Conservation (phyloP, 768 basidiomycete species). For the Naematelia aurantialba region DNA sequence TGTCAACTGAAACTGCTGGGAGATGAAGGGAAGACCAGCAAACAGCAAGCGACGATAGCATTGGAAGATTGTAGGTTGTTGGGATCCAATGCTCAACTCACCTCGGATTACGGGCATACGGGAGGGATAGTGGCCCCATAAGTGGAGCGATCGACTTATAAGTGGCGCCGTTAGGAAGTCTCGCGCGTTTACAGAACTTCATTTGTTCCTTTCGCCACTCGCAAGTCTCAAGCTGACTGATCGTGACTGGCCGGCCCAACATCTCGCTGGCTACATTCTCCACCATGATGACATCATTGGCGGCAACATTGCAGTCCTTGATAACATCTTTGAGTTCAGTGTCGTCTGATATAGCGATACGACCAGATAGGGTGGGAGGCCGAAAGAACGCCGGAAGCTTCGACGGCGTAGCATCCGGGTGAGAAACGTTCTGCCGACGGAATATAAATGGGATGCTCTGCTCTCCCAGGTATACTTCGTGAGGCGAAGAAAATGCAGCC, state of each 20-base stretch:
- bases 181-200: slow-evolving; percentile 14
- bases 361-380: neutral
- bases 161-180: slow-evolving; percentile 15
- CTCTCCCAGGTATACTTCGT: neutral
- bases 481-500: neutral
- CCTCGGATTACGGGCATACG: slow-evolving; percentile 46
- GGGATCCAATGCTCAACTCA: slow-evolving; percentile 18
- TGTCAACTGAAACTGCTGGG: neutral
- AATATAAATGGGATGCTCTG: neutral
- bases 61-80: neutral
- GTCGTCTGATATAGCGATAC: neutral
- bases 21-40: neutral
- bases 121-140: slow-evolving; percentile 35
- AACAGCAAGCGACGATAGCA: neutral
- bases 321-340: neutral
- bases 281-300: neutral
- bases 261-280: neutral
- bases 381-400: neutral
- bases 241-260: neutral
- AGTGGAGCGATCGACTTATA: slow-evolving; percentile 26
- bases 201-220: slow-evolving; percentile 35
- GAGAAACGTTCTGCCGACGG: neutral
- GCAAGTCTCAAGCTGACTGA: neutral
- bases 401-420: neutral
- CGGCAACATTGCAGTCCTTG: neutral